Conservation (phyloP, 768 basidiomycete species). For the Rhizopogon vulgaris region DNA sequence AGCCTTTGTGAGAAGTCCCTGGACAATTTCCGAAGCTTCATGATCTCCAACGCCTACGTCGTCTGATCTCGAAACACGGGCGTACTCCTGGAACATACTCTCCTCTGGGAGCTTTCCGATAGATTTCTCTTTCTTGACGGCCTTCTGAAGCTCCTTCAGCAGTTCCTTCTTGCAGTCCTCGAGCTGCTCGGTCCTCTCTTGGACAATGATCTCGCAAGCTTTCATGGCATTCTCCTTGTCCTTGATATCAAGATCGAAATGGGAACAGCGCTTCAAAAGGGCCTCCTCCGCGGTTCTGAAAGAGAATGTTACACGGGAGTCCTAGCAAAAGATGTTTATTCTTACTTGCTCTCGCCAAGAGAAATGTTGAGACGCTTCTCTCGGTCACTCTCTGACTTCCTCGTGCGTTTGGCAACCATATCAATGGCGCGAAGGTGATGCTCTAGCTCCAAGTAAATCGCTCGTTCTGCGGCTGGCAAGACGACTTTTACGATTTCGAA, state of each 20-base stretch:
- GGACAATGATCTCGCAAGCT: constrained; percentile 88
- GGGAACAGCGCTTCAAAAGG: constrained; percentile 90
- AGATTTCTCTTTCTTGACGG: constrained; percentile 62
- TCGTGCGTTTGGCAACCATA: constrained; percentile 67
- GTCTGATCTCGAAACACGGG: constrained; percentile 60
- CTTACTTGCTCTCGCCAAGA: constrained; percentile 81
- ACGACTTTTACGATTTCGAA: constrained; percentile 56
- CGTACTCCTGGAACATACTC: constrained; percentile 75
- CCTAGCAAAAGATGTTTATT: neutral
- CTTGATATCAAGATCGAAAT: constrained; percentile 83
- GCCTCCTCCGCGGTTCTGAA: constrained; percentile 84
- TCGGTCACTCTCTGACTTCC: constrained; percentile 70
- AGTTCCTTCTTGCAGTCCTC: constrained; percentile 76
- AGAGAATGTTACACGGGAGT: neutral
- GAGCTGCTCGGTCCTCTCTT: constrained; percentile 73
- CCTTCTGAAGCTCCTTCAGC: constrained; percentile 54
- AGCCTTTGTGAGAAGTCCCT: constrained; percentile 55
- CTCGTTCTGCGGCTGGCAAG: constrained; percentile 88
- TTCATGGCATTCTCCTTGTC: constrained; percentile 73
- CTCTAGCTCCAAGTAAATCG: constrained; percentile 91
- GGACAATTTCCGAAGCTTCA: constrained; percentile 62
- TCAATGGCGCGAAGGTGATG: constrained; percentile 89
- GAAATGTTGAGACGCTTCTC: constrained; percentile 84
- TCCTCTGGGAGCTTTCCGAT: constrained; percentile 60
- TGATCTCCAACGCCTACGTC: constrained; percentile 65